Base-by-base conservation (phyloP, 169 alveolate genomes). In the Plasmodium gaboni region DNA sequence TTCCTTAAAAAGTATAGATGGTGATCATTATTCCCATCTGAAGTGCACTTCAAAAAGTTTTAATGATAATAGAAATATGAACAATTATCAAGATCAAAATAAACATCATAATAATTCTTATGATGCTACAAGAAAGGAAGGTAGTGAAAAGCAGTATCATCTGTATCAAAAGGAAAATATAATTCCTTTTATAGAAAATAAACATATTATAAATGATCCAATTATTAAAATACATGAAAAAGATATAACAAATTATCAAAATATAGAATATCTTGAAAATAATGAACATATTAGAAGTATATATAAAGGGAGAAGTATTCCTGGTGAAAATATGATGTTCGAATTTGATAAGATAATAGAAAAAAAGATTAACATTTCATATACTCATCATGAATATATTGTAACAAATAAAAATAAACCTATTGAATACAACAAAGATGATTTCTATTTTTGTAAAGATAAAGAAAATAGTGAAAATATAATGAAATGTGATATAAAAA, bases 301-400 rank as follows among this genome's bases (percentile, higher is more conserved):
- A 15, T 44, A 28, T 26, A 51, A 55, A 72, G 57, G 57, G n/a
- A 53, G 19, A n/a, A 46, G 19, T n/a, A 64, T 64, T 26, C 38
- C 8, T 32, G 22, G 38, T 15, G 78, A 64, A 76, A 76, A 44
- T 50, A 63, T 59, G 76, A 15, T 42, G 55, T 15, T 19, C 3
- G 17, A 6, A 64, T 26, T 26, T 76, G 89, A 76, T 12, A 60
- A 64, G 76, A 12, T 28, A 65, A 63, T 76, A 64, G 67, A 76
- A 9, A 65, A 59, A 44, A 70, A 70, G 28, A 9, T 15, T 15
- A 63, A 63, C 22, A 64, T 63, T 68, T 28, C 50, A 38, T 17
- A 17, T 61, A 26, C 53, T 64, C 50, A 15, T 32, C 24, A 65
- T 24, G 38, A 74, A 15, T 26, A 12, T 50, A 24, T 59, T 32